phyloP scores from a whole-genome alignment of 805 yeast genomes.

The Yarrowia sp. region DNA sequence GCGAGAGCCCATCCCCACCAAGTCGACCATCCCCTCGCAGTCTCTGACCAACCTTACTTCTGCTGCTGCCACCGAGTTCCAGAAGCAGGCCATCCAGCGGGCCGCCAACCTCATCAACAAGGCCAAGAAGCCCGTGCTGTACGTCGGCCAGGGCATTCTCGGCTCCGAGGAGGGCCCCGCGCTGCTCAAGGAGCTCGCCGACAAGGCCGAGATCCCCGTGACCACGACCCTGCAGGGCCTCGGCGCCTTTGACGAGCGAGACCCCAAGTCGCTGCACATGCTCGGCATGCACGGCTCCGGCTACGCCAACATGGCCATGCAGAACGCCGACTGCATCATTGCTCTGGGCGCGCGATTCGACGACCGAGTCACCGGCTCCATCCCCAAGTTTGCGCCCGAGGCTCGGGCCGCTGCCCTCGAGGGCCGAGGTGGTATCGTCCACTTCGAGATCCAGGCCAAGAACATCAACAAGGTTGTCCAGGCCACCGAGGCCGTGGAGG shows the following conservation, averaged over 20 bases:
- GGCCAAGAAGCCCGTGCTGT: slow-evolving; percentile 85
- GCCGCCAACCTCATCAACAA: slow-evolving; percentile 75
- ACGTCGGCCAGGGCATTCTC: slow-evolving; percentile 89
- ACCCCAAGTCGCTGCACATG: slow-evolving; percentile 89
- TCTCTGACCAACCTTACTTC: slow-evolving; percentile 70
- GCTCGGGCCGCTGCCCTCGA: slow-evolving; percentile 87
- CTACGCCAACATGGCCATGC: slow-evolving; percentile 92
- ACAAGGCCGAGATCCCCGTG: slow-evolving; percentile 89
- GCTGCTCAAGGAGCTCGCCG: slow-evolving; percentile 77
- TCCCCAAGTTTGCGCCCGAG: slow-evolving; percentile 86
- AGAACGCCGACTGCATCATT: slow-evolving; percentile 85
- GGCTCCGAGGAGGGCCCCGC: slow-evolving; percentile 77
- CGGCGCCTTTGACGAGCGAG: slow-evolving; percentile 91
- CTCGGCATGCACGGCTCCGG: slow-evolving; percentile 98
- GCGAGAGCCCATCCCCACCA: slow-evolving; percentile 83
- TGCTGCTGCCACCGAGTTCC: slow-evolving; percentile 69
- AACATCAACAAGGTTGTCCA: slow-evolving; percentile 94
- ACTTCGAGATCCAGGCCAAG: slow-evolving; percentile 93
- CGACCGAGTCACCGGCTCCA: slow-evolving; percentile 92
- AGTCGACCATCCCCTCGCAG: slow-evolving; percentile 60
- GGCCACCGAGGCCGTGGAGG: slow-evolving; percentile 95
- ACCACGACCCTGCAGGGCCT: slow-evolving; percentile 93
- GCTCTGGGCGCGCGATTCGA: slow-evolving; percentile 98
- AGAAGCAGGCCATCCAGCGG: slow-evolving; percentile 67
- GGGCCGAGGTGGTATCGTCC: slow-evolving; percentile 91